Conservation (phyloP, 129 eudicot species). For the Tanacetum coccineum region DNA sequence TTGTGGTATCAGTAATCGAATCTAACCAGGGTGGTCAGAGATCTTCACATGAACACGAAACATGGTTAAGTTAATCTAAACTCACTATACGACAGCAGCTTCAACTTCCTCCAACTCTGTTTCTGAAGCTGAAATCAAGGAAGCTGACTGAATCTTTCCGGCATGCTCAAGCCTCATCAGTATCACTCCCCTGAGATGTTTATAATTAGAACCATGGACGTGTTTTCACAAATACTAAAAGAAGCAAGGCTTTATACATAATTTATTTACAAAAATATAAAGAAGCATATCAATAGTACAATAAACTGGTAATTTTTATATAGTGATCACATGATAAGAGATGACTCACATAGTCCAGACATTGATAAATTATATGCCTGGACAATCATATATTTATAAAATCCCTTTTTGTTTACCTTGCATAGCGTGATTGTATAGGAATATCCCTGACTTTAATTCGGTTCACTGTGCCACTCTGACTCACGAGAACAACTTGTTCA, state of each 20-base stretch:
- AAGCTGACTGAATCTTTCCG: conserved; percentile 93
- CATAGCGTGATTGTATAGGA: conserved; percentile 72
- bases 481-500: conserved; percentile 91
- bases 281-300: not conserved
- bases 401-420: conserved; percentile 44
- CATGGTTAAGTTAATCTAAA: conserved; percentile 3
- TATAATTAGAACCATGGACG: not conserved
- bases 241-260: not conserved
- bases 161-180: conserved; percentile 92
- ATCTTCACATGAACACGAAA: conserved; percentile 3
- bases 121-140: conserved; percentile 73
- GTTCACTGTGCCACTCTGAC: conserved; percentile 96
- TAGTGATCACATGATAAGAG: not conserved
- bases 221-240: not conserved
- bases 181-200: conserved; percentile 69
- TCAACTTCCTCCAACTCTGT: conserved; percentile 47
- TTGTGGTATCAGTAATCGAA: conserved; percentile 3
- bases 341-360: not conserved
- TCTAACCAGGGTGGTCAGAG: conserved; percentile 1
- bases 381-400: not conserved
- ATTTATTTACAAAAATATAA: not conserved
- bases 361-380: not conserved
- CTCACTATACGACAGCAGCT: conserved; percentile 30
- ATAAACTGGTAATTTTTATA: not conserved
- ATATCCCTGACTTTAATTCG: conserved; percentile 86